phyloP scores from a whole-genome alignment of 2,329 filamentous ascomycete genomes.

The Fusarium drepaniforme region DNA sequence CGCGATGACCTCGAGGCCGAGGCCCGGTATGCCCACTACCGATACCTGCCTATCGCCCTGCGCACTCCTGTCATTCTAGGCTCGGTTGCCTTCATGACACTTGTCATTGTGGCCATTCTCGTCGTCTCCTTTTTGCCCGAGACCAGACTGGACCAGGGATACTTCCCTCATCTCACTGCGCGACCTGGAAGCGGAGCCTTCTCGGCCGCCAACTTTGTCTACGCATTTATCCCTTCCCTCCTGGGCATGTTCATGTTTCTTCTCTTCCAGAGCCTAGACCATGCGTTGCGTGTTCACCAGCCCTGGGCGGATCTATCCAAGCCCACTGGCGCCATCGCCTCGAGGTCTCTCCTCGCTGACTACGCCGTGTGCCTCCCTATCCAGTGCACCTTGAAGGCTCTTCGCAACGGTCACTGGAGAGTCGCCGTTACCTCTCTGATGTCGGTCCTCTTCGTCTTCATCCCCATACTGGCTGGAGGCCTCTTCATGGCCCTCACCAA shows the following conservation, averaged over 20 bases:
- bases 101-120: conserved; percentile 78
- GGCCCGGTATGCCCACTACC: conserved; percentile 55
- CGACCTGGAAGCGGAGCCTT: conserved; percentile 74
- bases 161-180: conserved; percentile 75
- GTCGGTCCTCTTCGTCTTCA: conserved; percentile 68
- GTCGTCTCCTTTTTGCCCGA: conserved; percentile 82
- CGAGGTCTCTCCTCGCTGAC: conserved; percentile 75
- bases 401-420: conserved; percentile 73
- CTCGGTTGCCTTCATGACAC: conserved; percentile 70
- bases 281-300: conserved; percentile 73
- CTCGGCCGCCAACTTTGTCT: conserved; percentile 89
- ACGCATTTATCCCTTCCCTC: conserved; percentile 78
- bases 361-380: conserved; percentile 77
- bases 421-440: conserved; percentile 72
- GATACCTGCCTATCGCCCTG: conserved; percentile 84
- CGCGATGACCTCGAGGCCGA: conserved; percentile 44
- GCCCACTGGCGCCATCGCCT: conserved; percentile 70
- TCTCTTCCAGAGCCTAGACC: conserved; percentile 75
- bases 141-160: conserved; percentile 76
- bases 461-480: conserved; percentile 77
- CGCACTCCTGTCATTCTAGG: conserved; percentile 73
- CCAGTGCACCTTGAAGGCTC: conserved; percentile 68
- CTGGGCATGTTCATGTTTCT: conserved; percentile 77
- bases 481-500: conserved; percentile 80
- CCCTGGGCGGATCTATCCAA: conserved; percentile 75